These are phyloP conservation scores for Aspergillus jensenii DNA, from an alignment of 2,329 filamentous ascomycete genomes.

Conservation along the genomic window DNA sequence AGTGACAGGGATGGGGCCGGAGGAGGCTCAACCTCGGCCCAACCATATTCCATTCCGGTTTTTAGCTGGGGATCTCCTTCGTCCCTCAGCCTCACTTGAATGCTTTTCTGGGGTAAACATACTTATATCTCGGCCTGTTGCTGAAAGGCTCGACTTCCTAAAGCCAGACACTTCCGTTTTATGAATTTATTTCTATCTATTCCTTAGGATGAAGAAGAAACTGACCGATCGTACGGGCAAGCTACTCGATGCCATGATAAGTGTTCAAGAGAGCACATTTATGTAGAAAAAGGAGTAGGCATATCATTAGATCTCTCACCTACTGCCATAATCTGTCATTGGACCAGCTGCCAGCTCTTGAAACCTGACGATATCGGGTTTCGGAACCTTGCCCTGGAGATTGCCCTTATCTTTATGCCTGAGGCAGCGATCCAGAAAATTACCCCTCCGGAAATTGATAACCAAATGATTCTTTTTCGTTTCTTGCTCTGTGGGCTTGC, in stretches of 20 bases:
- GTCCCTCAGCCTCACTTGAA: background rate
- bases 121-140: background rate
- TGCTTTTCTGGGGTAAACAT: background rate
- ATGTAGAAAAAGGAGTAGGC: background rate
- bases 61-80: background rate
- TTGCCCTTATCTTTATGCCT: conserved; percentile 20
- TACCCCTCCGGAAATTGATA: conserved; percentile 30
- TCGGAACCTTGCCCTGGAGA: background rate
- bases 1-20: background rate
- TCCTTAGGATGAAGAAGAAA: background rate
- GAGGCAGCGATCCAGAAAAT: conserved; percentile 32
- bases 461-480: conserved; percentile 7
- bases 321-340: too few species aligned
- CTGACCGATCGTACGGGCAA: background rate
- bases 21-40: conserved; percentile 13
- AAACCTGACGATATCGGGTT: too few species aligned
- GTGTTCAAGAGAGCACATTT: background rate
- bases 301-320: background rate
- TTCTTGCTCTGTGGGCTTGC: conserved; percentile 11
- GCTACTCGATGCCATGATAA: background rate
- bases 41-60: conserved; percentile 8
- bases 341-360: too few species aligned
- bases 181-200: background rate
- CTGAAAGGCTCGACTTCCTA: background rate
- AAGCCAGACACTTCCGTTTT: background rate